Conservation (phyloP, 805 yeast genomes). For the Metschnikowia reukaufii region DNA sequence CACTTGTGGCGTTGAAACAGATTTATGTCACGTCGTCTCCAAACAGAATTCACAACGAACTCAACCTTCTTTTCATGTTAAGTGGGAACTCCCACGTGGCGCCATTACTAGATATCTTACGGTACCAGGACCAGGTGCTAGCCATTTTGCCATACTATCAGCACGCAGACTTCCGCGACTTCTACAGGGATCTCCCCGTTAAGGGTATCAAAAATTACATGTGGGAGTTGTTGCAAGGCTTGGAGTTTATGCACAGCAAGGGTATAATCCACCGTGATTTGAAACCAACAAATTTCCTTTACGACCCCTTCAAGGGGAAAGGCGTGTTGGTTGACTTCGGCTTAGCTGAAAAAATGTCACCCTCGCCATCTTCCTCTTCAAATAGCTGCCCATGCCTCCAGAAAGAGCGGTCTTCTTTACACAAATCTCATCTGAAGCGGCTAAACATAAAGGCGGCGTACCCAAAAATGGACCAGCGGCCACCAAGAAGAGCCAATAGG, state of each 20-base stretch:
- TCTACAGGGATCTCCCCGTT: conserved; percentile 75
- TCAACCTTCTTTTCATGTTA: conserved; percentile 68
- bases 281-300: conserved; percentile 64
- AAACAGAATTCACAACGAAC: conserved; percentile 82
- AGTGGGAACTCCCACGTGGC: conserved; percentile 76
- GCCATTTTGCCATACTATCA: conserved; percentile 90
- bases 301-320: conserved; percentile 60
- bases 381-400: conserved; percentile 58
- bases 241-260: conserved; percentile 56
- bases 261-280: conserved; percentile 45
- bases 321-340: conserved; percentile 94
- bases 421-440: conserved; percentile 23
- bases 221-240: conserved; percentile 73
- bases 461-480: conserved; percentile 82
- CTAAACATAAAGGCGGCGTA: conserved; percentile 52
- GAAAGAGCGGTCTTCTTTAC: conserved; percentile 30
- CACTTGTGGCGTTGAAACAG: conserved; percentile 82
- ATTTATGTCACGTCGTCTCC: conserved; percentile 96
- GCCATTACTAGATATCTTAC: conserved; percentile 82
- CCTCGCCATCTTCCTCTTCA: conserved; percentile 18
- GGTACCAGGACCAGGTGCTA: conserved; percentile 87
- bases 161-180: conserved; percentile 87
- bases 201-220: conserved; percentile 80
- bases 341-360: conserved; percentile 62
- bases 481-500: conserved; percentile 90